Percentiles rank a stretch among this genome's conserved stretches.
These are phyloP conservation scores for Acephala macrosclerotiorum DNA, from an alignment of 2,329 filamentous ascomycete species.

Conservation along the genomic window DNA sequence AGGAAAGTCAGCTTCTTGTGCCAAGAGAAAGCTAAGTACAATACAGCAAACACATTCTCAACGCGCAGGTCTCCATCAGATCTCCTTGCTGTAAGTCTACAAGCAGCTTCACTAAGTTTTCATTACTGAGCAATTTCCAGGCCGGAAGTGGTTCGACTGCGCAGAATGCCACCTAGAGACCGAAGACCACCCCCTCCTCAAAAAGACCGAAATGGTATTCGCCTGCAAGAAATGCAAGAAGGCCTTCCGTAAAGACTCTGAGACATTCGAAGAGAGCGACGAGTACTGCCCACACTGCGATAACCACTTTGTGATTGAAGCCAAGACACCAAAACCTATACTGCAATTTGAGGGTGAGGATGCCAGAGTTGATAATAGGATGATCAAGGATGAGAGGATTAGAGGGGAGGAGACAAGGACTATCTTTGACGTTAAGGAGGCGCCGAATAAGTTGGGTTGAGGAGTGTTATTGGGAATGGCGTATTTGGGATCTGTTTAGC, in stretches of 20 bases:
- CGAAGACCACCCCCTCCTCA: slow-evolving; percentile 77
- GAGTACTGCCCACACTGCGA: slow-evolving; percentile 99
- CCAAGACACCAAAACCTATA: slow-evolving; percentile 80
- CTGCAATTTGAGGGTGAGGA: slow-evolving; percentile 93
- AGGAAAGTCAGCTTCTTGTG: slow-evolving; percentile 13
- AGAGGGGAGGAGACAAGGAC: slow-evolving; percentile 63
- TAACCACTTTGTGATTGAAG: slow-evolving; percentile 96
- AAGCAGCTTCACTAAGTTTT: not conserved
- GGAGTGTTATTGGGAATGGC: not conserved
- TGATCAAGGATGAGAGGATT: slow-evolving; percentile 90
- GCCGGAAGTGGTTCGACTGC: slow-evolving; percentile 98
- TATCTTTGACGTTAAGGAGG: slow-evolving; percentile 79
- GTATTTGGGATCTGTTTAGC: slow-evolving; percentile 40
- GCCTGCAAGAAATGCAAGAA: slow-evolving; percentile 99
- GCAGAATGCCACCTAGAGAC: slow-evolving; percentile 90
- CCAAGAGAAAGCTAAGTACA: not conserved
- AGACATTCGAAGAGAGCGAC: slow-evolving; percentile 94
- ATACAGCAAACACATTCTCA: slow-evolving; percentile 92
- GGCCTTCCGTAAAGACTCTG: slow-evolving; percentile 92
- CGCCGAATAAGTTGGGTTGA: slow-evolving; percentile 80
- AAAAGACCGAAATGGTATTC: slow-evolving; percentile 89
- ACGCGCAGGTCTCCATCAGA: slow-evolving; percentile 95
- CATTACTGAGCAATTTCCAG: slow-evolving; percentile 50
- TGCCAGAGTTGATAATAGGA: slow-evolving; percentile 81
- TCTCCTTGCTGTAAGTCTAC: slow-evolving; percentile 86